Conservation (phyloP, 371 early-diverging fungal species). For the Paraphysoderma sedebokerense region DNA sequence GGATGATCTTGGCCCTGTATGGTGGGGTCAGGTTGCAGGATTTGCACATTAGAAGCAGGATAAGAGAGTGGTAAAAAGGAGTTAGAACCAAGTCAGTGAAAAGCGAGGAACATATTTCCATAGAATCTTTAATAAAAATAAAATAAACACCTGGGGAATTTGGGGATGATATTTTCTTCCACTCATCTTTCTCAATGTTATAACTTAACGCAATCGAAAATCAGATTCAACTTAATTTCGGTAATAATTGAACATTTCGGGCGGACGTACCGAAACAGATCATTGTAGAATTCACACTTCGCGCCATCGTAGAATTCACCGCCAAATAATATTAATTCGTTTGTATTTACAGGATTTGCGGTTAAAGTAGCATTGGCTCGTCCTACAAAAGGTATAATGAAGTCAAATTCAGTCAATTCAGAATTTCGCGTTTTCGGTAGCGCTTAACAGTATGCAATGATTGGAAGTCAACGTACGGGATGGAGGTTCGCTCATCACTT, state of each 20-base stretch:
- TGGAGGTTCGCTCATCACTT: conserved; percentile 24
- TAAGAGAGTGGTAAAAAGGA: no score
- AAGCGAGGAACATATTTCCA: not conserved
- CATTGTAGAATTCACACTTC: conserved; percentile 19
- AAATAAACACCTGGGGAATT: conserved; percentile 37
- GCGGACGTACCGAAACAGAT: conserved; percentile 13
- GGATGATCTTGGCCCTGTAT: no score
- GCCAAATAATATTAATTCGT: conserved; percentile 40
- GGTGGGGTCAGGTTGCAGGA: no score
- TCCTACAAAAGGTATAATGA: conserved; percentile 7
- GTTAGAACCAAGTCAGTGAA: not conserved
- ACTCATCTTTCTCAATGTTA: conserved; percentile 38
- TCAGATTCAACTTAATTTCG: not conserved
- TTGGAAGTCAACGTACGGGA: not conserved
- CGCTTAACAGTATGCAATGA: conserved; percentile 3
- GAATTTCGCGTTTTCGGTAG: not conserved
- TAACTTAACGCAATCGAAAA: conserved; percentile 5
- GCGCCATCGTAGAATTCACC: conserved; percentile 37
- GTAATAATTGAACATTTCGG: no score
- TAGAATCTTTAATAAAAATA: no score
- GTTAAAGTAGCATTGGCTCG: conserved; percentile 31
- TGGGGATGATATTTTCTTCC: conserved; percentile 33
- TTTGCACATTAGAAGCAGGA: no score
- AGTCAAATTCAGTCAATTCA: not conserved
- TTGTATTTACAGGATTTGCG: conserved; percentile 29